Conservation (phyloP, 1,284 basidiomycete genomes). For the Austroboletus novae-zelandiae region DNA sequence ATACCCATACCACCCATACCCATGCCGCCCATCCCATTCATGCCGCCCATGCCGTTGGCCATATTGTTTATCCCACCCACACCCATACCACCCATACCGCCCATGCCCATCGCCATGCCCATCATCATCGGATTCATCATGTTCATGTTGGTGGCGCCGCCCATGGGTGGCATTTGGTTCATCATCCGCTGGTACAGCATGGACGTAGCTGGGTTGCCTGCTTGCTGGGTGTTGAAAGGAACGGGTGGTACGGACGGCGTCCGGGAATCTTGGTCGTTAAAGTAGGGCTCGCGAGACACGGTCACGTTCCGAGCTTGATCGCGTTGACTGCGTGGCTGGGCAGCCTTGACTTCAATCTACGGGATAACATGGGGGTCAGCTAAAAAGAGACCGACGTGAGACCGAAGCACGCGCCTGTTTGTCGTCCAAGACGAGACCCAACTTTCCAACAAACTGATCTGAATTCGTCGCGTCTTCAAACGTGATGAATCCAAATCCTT, state of each 20-base stretch:
- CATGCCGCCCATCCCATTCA: constrained; percentile 33
- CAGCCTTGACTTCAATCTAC: constrained; percentile 86
- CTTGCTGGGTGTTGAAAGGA: constrained; percentile 34
- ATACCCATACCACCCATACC: constrained; percentile 41
- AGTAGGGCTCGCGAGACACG: constrained; percentile 27
- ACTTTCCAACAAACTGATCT: constrained; percentile 68
- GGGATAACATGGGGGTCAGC: no score
- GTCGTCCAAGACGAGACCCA: constrained; percentile 73
- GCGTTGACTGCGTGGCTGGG: constrained; percentile 72
- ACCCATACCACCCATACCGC: constrained; percentile 32
- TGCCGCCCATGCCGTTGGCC: constrained; percentile 23
- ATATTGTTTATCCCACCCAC: constrained; percentile 36
- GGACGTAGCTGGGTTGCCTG: constrained; percentile 47
- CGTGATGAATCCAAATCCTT: constrained; percentile 93
- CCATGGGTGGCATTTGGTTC: constrained; percentile 49
- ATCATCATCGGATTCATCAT: constrained; percentile 40
- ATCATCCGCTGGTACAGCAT: constrained; percentile 59
- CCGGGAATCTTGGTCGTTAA: constrained; percentile 33
- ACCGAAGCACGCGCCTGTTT: constrained; percentile 55
- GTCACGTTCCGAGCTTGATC: constrained; percentile 44
- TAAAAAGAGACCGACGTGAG: background rate
- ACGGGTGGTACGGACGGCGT: constrained; percentile 29
- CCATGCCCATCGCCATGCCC: constrained; percentile 40
- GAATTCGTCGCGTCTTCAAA: constrained; percentile 78
- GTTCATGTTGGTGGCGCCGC: constrained; percentile 30